These are phyloP conservation scores for Exophiala xenobiotica DNA, from an alignment of 2,329 filamentous ascomycete species.

Conservation along the genomic window DNA sequence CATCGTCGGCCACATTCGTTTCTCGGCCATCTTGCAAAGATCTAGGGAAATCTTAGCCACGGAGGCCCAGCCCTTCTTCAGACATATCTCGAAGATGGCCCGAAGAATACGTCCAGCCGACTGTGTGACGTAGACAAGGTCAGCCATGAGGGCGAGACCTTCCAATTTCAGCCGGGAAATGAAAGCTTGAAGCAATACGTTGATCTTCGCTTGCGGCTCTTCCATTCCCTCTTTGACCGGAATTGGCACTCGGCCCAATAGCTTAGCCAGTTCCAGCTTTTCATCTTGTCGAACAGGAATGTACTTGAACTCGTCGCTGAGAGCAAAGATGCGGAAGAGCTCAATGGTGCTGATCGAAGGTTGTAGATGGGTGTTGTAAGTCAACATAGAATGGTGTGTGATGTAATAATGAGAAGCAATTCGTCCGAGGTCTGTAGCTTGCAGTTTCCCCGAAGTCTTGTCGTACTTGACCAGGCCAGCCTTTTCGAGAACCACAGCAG, in stretches of 20 bases:
- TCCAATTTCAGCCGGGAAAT: slow-evolving; percentile 94
- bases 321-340: slow-evolving; percentile 90
- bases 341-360: slow-evolving; percentile 91
- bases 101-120: slow-evolving; percentile 94
- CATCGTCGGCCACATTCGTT: slow-evolving; percentile 99
- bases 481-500: slow-evolving; percentile 80
- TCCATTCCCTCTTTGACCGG: slow-evolving; percentile 98
- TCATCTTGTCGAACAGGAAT: slow-evolving; percentile 97
- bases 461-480: slow-evolving; percentile 92
- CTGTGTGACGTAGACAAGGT: slow-evolving; percentile 98
- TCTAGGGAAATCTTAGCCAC: slow-evolving; percentile 91
- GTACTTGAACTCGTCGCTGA: slow-evolving; percentile 98
- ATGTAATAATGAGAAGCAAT: slow-evolving; percentile 99
- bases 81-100: slow-evolving; percentile 93
- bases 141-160: slow-evolving; percentile 92
- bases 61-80: slow-evolving; percentile 93
- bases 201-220: slow-evolving; percentile 96
- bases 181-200: slow-evolving; percentile 92
- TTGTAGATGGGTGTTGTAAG: slow-evolving; percentile 93
- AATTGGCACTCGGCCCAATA: slow-evolving; percentile 85
- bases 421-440: slow-evolving; percentile 88
- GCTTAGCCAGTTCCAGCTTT: slow-evolving; percentile 90
- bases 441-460: slow-evolving; percentile 83
- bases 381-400: slow-evolving; percentile 91
- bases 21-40: slow-evolving; percentile 98